Base-by-base conservation (phyloP, 257 asterid species). In the Capsicum chinense region DNA sequence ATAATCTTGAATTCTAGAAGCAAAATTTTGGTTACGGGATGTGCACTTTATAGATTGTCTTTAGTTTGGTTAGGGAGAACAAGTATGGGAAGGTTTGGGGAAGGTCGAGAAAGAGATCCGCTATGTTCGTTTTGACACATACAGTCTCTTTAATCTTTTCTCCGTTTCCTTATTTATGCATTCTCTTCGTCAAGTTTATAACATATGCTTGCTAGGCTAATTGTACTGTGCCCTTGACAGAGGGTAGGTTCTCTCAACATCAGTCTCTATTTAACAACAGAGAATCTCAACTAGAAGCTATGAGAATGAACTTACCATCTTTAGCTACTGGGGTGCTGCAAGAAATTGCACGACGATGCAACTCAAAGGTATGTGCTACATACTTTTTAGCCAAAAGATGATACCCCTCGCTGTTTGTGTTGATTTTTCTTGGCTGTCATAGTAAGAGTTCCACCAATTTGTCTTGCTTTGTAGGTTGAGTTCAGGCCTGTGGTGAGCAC, bases 331-430 rank as follows among this genome's bases (percentile, higher is more conserved):
- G 90, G 4, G 99, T 90, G 85, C 97, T 97, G 87, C 98, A 92
- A 76, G 99, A 97, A 87, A 97, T 97, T 87, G 99, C 96, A 67
- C 90, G 91, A 83, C 92, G 92, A 90, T 95, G 98, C 91, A 90
- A 91, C 87, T 93, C 97, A 64, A 97, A 91, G 97, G 99, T 97
- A 87, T 39, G 56, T 13, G 69, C 26, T 60, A 42, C 71, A 42
- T 70, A 12, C 71, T 79, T 58, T 54, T 33, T 13, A 54, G 50
- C 66, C 82, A 78, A 78, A 78, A 78, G 82, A 26, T 78, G 82
- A 15, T 14, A 78, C 13, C 48, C 17, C 60, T 14, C 10, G 33
- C 44, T 17, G 35, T 33, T 42, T 15, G 3, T 70, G 5, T 16
- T 42, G 82, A 54, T 78, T 26, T 33, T 78, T 78, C 66, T 54